A percentile compares a stretch with the other conserved stretches of the same genome.
Conservation (phyloP, 2,329 filamentous ascomycete species). For the Pseudogymnoascus sp. region DNA sequence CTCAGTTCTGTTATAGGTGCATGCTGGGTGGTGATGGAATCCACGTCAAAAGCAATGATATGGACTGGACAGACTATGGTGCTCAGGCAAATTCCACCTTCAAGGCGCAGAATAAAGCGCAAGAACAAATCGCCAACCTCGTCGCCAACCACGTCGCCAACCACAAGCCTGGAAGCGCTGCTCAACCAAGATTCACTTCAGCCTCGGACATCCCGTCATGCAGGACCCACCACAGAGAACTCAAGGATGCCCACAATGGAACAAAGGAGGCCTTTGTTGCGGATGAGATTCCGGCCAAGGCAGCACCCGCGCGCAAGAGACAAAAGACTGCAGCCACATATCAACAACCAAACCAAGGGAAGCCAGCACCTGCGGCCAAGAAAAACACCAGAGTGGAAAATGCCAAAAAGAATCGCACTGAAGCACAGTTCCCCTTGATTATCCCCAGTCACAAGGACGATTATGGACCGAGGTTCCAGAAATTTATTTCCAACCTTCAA, state of each 20-base stretch:
- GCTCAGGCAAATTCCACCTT: background rate
- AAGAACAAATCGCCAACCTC: background rate
- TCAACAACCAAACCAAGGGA: background rate
- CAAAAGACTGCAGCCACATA: background rate
- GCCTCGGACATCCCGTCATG: background rate
- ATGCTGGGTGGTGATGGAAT: background rate
- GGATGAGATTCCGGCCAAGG: background rate
- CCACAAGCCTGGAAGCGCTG: background rate
- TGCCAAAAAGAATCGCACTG: background rate
- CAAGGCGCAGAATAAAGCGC: background rate
- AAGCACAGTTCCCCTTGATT: background rate
- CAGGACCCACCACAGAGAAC: background rate
- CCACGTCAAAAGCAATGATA: background rate
- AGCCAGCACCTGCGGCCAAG: background rate
- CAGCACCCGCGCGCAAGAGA: background rate
- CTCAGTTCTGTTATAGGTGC: background rate
- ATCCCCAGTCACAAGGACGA: background rate
- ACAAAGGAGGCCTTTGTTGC: background rate
- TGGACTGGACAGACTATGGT: constrained; percentile 2
- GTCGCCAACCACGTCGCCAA: no score
- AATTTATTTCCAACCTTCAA: background rate
- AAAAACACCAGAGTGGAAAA: background rate
- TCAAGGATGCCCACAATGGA: background rate
- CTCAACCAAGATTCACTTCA: background rate
- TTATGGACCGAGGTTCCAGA: background rate